Evolutionary conservation across 352 stramenopile genomes (phyloP), one percentile per base, ranked within the genome.

Genomic region (Pythium brachiatum): DNA sequence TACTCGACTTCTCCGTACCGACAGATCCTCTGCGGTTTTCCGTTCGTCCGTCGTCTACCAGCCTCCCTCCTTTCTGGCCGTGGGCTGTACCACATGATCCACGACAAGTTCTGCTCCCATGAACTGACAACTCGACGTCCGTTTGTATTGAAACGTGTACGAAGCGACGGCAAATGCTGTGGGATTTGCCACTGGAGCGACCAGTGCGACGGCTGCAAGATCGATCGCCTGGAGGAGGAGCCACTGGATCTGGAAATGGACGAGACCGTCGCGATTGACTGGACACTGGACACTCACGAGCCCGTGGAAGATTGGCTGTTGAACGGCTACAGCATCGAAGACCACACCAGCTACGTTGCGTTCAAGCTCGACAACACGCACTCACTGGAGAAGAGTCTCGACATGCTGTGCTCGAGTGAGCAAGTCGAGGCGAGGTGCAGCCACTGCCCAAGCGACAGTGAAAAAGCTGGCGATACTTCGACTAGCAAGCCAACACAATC

Each of bases 231-330:
- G 3, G 63, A 65, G 6, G 67, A 65, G 11, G 63, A 76, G 11
- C 34, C 86, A 2, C 62, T 75, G 11, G 68, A 81, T 21, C 46
- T 83, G 26, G 53, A 65, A 9, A 81, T 78, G 65, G 76, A 78
- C 26, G 73, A 88, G 26, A 89, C 75, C 9, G 73, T 91, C 50
- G 80, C 81, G 3, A 80, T 93, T 29, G 81, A 93, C 52, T 91
- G 83, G 83, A 27, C 70, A 5, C 26, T 72, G 0, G 60, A 81
- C 15, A 7, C 57, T 0, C 64, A 76, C 16, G 27, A 43, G 26
- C 61, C 20, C 21, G 20, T 41, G n/a, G 51, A 65, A n/a, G 57
- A 73, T 11, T 66, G 58, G 29, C 63, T 81, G 18, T 50, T 55
- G 25, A 72, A 50, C 18, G 32, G 64, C 1, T 69, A 59, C 25